These are phyloP conservation scores for Chlorokybus atmophyticus DNA, from an alignment of 139 green algal species.

Conservation along the genomic window DNA sequence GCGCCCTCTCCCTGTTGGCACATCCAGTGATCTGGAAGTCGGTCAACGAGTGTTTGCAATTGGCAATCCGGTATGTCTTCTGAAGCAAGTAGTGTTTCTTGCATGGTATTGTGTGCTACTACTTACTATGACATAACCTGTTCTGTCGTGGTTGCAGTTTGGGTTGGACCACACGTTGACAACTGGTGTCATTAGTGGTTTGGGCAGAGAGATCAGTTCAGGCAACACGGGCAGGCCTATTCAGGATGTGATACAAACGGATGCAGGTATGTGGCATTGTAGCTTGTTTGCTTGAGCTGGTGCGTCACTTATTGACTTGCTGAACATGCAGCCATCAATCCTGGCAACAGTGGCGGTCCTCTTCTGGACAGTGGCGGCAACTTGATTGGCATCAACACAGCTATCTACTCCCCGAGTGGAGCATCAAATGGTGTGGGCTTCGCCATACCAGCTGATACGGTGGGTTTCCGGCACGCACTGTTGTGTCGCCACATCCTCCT, in stretches of 20 bases:
- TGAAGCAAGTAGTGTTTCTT: neutral
- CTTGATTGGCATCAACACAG: constrained; percentile 48
- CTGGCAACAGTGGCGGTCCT: constrained; percentile 40
- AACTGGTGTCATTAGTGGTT: constrained; percentile 40
- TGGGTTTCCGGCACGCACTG: constrained; percentile 3
- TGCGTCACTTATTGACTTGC: too few species aligned
- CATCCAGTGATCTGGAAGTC: constrained; percentile 26
- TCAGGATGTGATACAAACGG: constrained; percentile 51
- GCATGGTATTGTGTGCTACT: neutral
- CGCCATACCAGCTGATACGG: constrained; percentile 37
- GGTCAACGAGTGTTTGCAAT: constrained; percentile 43
- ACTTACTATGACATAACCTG: too few species aligned
- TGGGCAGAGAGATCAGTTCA: constrained; percentile 37
- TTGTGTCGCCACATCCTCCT: neutral
- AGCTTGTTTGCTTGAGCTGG: too few species aligned
- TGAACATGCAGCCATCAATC: constrained; percentile 48
- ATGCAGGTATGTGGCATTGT: too few species aligned
- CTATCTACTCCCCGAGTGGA: constrained; percentile 39
- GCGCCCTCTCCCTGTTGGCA: constrained; percentile 21
- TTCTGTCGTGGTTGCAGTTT: constrained; percentile 20
- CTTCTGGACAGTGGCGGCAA: constrained; percentile 32
- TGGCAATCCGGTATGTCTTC: constrained; percentile 36
- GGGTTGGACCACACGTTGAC: constrained; percentile 36
- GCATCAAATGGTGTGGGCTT: constrained; percentile 40
- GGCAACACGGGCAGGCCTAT: constrained; percentile 66